Conservation (phyloP, 345 rosid genomes). For the Eutrema japonicum region DNA sequence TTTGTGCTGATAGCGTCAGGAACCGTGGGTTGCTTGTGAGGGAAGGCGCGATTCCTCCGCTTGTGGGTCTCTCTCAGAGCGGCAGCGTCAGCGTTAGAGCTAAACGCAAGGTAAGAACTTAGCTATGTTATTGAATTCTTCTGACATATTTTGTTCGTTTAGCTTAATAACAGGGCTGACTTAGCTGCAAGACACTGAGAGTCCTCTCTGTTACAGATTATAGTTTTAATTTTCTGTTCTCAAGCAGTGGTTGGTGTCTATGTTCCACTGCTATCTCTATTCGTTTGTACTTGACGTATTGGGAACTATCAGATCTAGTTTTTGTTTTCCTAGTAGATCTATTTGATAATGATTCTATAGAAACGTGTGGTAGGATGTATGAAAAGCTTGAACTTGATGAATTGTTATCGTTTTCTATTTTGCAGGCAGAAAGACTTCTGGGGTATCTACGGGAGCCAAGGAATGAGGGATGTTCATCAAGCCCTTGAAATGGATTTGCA, state of each 20-base stretch:
- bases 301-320: conserved; percentile 18
- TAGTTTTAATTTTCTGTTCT: not conserved
- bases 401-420: not conserved
- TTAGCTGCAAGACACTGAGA: not conserved
- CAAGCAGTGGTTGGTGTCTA: not conserved
- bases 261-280: not conserved
- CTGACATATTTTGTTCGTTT: not conserved
- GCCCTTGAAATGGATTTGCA: conserved; percentile 46
- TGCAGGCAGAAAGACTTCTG: conserved; percentile 93
- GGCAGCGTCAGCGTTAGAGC: conserved; percentile 69
- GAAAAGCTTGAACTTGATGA: conserved; percentile 16
- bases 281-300: not conserved
- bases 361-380: conserved; percentile 7
- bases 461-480: conserved; percentile 60
- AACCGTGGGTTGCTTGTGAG: conserved; percentile 88
- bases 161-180: not conserved
- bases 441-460: conserved; percentile 76
- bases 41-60: conserved; percentile 99
- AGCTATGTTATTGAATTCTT: not conserved
- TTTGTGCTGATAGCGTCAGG: conserved; percentile 72
- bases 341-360: not conserved
- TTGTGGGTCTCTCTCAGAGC: conserved; percentile 87
- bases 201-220: not conserved
- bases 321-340: not conserved
- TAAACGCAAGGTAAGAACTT: conserved; percentile 68